Percentiles rank a stretch among this genome's conserved stretches.
phyloP scores from a whole-genome alignment of 73 alveolate species.

The Breviolum minutum region DNA sequence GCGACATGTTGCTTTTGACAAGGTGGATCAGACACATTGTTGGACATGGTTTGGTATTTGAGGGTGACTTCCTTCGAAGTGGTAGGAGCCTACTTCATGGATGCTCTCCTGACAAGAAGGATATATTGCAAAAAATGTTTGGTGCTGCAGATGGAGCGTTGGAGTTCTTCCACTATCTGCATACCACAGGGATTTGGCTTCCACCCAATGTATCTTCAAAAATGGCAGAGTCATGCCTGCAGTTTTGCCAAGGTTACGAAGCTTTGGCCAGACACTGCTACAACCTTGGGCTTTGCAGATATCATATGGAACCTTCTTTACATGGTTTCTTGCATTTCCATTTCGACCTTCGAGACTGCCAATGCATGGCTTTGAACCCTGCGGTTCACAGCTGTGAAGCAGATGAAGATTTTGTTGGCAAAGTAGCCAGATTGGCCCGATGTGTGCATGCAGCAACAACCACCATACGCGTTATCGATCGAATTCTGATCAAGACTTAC shows the following conservation, averaged over 20 bases:
- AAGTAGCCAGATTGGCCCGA: neutral
- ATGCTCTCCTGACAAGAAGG: neutral
- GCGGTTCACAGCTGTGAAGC: neutral
- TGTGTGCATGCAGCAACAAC: conserved; percentile 7
- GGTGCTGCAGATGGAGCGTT: neutral
- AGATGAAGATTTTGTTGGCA: conserved; percentile 57
- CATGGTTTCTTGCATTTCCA: neutral
- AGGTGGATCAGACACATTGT: conserved; percentile 23
- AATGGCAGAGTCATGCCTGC: neutral
- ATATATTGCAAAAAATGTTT: neutral
- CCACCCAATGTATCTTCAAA: neutral
- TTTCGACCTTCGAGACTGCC: neutral
- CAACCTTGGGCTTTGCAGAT: neutral
- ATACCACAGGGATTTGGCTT: conserved; percentile 13
- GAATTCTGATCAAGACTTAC: neutral
- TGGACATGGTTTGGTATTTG: neutral
- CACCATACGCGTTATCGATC: neutral
- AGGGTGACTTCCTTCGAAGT: neutral
- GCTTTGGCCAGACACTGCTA: neutral
- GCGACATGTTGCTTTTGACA: conserved; percentile 35
- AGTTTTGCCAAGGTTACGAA: neutral
- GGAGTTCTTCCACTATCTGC: neutral
- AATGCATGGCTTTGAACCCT: neutral
- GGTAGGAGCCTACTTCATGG: neutral
- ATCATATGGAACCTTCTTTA: neutral